Evolutionary conservation across 768 basidiomycete species (phyloP).

Genomic region (Lactarius quietus): DNA sequence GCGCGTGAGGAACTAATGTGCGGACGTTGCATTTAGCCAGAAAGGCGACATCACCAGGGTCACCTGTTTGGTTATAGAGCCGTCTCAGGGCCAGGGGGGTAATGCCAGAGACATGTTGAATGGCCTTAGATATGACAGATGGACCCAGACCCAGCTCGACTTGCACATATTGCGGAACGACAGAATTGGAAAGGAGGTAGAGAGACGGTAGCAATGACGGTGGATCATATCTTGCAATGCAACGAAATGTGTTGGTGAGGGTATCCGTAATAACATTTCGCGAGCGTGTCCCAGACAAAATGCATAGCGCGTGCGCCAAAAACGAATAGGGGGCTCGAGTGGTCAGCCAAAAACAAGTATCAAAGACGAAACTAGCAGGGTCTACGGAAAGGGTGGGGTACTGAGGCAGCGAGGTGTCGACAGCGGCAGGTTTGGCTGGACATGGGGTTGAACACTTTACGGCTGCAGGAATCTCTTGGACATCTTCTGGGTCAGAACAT

Average conservation of each 20-base stretch:
- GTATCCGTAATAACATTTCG: constrained; percentile 65
- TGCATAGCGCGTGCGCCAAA: constrained; percentile 58
- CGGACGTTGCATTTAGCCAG: constrained; percentile 74
- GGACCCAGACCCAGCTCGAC: constrained; percentile 68
- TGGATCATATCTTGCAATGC: constrained; percentile 62
- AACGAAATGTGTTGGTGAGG: constrained; percentile 71
- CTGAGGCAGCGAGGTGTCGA: constrained; percentile 15
- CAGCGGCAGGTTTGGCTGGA: not conserved
- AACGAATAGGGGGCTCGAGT: constrained; percentile 62
- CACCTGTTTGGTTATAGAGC: constrained; percentile 71
- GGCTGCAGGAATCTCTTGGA: constrained; percentile 4
- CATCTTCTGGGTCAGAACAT: constrained; percentile 26
- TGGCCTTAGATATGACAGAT: constrained; percentile 62
- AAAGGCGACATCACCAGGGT: constrained; percentile 82
- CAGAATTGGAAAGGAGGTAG: constrained; percentile 78
- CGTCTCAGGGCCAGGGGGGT: constrained; percentile 52
- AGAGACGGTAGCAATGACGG: constrained; percentile 68
- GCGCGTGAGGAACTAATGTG: constrained; percentile 69
- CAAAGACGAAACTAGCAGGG: constrained; percentile 44
- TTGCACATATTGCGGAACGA: constrained; percentile 69
- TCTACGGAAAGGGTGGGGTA: constrained; percentile 45
- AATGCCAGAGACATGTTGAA: constrained; percentile 71
- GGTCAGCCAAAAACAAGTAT: constrained; percentile 43
- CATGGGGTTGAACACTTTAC: not conserved
- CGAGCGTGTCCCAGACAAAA: constrained; percentile 64